A percentile compares a stretch with the other conserved stretches of the same genome.
phyloP scores from a whole-genome alignment of 2,329 filamentous ascomycete species.

The Fusarium mexicanum region DNA sequence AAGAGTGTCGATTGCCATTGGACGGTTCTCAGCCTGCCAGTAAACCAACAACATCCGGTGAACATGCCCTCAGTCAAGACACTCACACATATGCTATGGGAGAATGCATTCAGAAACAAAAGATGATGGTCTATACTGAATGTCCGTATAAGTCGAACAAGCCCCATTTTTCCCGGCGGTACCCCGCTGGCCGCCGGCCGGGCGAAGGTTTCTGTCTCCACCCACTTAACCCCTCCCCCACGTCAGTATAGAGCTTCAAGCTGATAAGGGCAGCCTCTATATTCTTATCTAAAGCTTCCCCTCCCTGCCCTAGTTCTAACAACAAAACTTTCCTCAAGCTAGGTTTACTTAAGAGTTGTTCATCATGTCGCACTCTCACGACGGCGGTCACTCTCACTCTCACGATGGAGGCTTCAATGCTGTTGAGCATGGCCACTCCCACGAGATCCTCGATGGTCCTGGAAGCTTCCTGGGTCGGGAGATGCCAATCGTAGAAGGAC shows the following conservation, averaged over 20 bases:
- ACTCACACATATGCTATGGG: too few relatives aligned
- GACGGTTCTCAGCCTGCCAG: neutral
- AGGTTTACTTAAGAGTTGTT: neutral
- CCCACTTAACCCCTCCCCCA: conserved; percentile 24
- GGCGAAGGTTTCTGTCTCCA: neutral
- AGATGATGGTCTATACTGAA: neutral
- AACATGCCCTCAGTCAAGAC: too few relatives aligned
- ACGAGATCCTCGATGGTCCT: conserved; percentile 94
- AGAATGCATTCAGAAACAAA: neutral
- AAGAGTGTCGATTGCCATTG: too few relatives aligned
- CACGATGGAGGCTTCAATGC: conserved; percentile 61
- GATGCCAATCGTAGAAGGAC: conserved; percentile 90
- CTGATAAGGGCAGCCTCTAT: conserved; percentile 19
- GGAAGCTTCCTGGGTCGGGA: conserved; percentile 90
- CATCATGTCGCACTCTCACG: conserved; percentile 62
- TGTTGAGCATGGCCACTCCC: conserved; percentile 89
- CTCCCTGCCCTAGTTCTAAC: neutral
- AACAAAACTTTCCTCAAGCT: neutral
- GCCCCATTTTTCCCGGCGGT: conserved; percentile 17
- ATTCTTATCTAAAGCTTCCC: conserved; percentile 20
- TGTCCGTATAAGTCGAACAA: neutral
- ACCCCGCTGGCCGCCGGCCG: conserved; percentile 6
- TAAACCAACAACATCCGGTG: neutral
- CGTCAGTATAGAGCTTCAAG: conserved; percentile 25
- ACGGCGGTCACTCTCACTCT: conserved; percentile 67